Evolutionary conservation across 164 flowering plant genomes (phyloP), one percentile per base, ranked within the genome.

Genomic region (Aristolochia contorta): DNA sequence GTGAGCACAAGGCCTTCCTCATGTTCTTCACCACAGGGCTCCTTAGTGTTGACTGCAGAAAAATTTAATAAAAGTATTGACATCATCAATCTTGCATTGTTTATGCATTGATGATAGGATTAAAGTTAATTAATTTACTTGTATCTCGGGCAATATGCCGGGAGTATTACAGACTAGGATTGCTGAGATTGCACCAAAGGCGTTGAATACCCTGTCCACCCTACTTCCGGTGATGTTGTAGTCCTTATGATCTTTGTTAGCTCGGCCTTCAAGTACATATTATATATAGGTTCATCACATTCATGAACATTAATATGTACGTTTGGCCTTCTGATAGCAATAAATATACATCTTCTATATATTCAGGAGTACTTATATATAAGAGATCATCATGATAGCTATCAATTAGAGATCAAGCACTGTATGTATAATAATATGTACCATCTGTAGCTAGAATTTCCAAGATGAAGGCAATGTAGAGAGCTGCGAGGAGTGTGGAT

Each of bases 11-110:
- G 52, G 86, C 84, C 53, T 66, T 80, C 70, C 75, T 78, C 86
- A 82, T 81, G 75, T 84, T 84, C 66, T 63, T 67, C 6, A 78
- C 69, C 19, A 68, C 84, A 2, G 89, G 89, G 63, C 65, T 59
- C 1, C 81, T 71, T 6, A 84, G 69, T 1, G 89, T 84, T 7
- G 84, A 75, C 89, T 84, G 75, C 55, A 59, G 32, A 24, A 18
- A 9, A 25, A 25, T n/a, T 23, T 8, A 27, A 25, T 16, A 24
- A 16, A 20, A n/a, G 41, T 13, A 25, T 27, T n/a, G n/a, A 27
- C 2, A 27, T 27, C 30, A 27, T 27, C 30, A 27, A 27, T 27
- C 30, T 2, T 27, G 30, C 30, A 27, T 27, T 27, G 2, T 2
- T 27, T 27, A 27, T 2, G n/a, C n/a, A n/a, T n/a, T n/a, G n/a